Evolutionary conservation across 2,329 filamentous ascomycete species (phyloP).

Genomic region (Aspergillus japonicus): DNA sequence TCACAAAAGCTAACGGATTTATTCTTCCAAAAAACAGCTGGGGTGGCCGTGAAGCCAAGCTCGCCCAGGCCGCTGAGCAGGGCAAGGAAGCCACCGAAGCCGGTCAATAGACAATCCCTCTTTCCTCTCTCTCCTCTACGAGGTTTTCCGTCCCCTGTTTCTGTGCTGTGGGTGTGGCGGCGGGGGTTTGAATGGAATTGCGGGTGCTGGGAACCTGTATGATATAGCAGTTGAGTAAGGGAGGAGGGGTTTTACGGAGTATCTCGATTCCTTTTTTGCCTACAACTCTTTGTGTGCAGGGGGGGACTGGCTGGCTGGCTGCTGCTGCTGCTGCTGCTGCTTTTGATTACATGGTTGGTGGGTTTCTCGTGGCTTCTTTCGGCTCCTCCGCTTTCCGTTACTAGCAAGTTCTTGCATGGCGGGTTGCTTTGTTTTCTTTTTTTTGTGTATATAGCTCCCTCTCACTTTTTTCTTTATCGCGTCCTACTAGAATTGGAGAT

Average conservation of each 20-base stretch:
- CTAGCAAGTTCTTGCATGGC: slow-evolving; percentile 3
- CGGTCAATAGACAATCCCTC: slow-evolving; percentile 23
- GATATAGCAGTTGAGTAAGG: background rate
- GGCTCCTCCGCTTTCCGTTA: background rate
- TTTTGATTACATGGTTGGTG: background rate
- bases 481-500: background rate
- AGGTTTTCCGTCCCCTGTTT: slow-evolving; percentile 10
- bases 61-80: slow-evolving; percentile 34
- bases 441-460: slow-evolving; percentile 4
- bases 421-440: background rate
- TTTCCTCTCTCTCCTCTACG: background rate
- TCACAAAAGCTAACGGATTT: slow-evolving; percentile 8
- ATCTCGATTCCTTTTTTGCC: background rate
- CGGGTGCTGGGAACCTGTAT: background rate
- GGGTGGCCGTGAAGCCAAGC: slow-evolving; percentile 43
- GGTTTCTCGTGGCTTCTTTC: background rate
- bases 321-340: too few species aligned
- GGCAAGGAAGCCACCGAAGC: slow-evolving; percentile 31
- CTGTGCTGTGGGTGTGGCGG: background rate
- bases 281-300: background rate
- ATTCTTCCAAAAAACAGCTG: slow-evolving; percentile 29
- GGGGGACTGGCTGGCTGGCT: background rate
- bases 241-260: background rate
- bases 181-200: background rate
- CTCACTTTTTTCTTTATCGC: background rate